Conservation (phyloP, 139 green algal genomes). For the Chlamydomonas schloesseri region DNA sequence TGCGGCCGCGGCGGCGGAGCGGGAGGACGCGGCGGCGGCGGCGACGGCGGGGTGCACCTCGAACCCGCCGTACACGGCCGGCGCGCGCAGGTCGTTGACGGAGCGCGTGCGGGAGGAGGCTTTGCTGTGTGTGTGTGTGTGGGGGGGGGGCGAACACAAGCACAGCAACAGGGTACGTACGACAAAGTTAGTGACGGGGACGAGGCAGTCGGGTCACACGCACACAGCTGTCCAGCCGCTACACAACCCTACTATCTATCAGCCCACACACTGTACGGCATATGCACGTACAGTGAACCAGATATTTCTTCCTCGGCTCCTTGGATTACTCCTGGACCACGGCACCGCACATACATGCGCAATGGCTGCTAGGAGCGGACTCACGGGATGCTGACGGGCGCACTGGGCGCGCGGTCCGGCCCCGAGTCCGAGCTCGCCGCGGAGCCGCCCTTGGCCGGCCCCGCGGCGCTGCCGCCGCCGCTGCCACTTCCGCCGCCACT, state of each 20-base stretch:
- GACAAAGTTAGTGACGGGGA: too few relatives aligned
- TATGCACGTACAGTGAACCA: too few relatives aligned
- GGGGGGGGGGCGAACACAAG: too few relatives aligned
- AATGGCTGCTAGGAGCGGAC: too few relatives aligned
- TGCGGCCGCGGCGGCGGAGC: not conserved
- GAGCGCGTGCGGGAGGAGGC: slow-evolving; percentile 26
- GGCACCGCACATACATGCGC: too few relatives aligned
- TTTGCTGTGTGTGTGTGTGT: not conserved
- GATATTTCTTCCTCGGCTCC: too few relatives aligned
- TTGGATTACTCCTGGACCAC: too few relatives aligned
- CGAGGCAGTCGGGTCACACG: too few relatives aligned
- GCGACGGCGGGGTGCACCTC: slow-evolving; percentile 25
- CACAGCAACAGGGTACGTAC: not conserved
- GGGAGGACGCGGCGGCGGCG: slow-evolving; percentile 2
- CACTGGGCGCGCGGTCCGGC: not conserved
- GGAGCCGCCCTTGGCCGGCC: not conserved
- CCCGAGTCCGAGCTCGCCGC: not conserved
- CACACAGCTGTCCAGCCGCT: too few relatives aligned
- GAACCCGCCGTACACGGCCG: slow-evolving; percentile 39
- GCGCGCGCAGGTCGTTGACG: slow-evolving; percentile 27
- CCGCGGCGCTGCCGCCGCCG: not conserved
- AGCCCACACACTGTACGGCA: too few relatives aligned
- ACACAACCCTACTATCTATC: too few relatives aligned
- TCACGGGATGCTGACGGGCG: slow-evolving; percentile 8
- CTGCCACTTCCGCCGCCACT: not conserved